Evolutionary conservation across 2,329 filamentous ascomycete species (phyloP), one percentile per base, ranked within the genome.

Genomic region (Curvularia lunata): DNA sequence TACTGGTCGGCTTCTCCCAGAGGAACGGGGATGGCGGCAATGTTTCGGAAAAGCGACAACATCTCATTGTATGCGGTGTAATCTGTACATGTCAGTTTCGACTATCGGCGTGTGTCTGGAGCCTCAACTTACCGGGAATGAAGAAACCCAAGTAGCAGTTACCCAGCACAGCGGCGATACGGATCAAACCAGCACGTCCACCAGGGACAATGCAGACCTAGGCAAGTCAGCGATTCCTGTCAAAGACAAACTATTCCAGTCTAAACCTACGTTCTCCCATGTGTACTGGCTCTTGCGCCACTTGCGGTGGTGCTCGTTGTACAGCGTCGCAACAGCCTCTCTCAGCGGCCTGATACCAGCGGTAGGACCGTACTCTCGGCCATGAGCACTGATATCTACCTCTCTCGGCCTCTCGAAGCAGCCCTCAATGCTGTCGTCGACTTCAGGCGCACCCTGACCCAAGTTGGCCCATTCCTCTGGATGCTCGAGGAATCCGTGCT

Each of bases 1-100:
- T 97, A 98, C 65, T 89, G 89, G 74, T 98, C 93, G 58, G 90
- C 86, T 70, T 92, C 88, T 32, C 89, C 88, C 12, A 98, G 84
- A 10, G 93, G 94, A 56, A 79, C 76, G 16, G 77, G 76, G 37
- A 78, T 77, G n/a, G 76, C 69, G 18, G 75, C 73, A 42, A 75
- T 77, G 78, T 97, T 97, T 80, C 91, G 92, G 85, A 98, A 97
- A 58, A 97, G 82, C 56, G 89, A 92, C 80, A 97, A 80, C 93
- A 98, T 97, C 82, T 97, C 93, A 73, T 96, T 97, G 83, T 98
- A 98, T 2, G 94, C 94, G 3, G 93, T 97, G 80, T 97, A 97
- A 77, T 97, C 75, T 78, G 5, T 61, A 66, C 30, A 72, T 30
- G 47, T 73, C 34, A 71, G 58, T 46, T 40, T 19, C 5, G 16